Conservation (phyloP, 2,329 filamentous ascomycete species). For the Talaromyces amestolkiae region DNA sequence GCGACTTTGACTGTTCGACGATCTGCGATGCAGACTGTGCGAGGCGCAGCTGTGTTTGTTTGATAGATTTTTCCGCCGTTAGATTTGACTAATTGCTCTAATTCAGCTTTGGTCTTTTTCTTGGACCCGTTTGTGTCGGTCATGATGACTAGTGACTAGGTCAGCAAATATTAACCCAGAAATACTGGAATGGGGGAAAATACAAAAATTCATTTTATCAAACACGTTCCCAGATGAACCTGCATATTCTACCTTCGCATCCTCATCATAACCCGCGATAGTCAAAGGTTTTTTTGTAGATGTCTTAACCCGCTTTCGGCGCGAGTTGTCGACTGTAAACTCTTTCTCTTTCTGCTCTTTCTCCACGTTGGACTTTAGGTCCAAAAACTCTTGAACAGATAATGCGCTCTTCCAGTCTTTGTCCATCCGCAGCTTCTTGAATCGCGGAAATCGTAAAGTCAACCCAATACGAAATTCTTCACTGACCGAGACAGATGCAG, state of each 20-base stretch:
- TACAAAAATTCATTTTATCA: constrained; percentile 71
- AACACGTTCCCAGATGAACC: constrained; percentile 66
- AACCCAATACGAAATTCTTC: constrained; percentile 73
- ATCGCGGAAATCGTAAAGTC: constrained; percentile 87
- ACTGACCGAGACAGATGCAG: constrained; percentile 70
- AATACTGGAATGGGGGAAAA: constrained; percentile 18
- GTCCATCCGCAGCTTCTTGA: constrained; percentile 77
- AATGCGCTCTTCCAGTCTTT: constrained; percentile 79
- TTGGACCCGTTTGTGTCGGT: constrained; percentile 68
- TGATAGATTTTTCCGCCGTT: constrained; percentile 80
- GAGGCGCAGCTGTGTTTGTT: constrained; percentile 59
- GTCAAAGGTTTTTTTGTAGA: constrained; percentile 64
- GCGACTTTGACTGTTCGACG: constrained; percentile 77
- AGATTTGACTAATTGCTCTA: constrained; percentile 78
- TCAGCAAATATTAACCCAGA: background rate
- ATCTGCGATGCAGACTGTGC: constrained; percentile 74
- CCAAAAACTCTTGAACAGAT: constrained; percentile 72
- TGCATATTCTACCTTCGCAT: constrained; percentile 52
- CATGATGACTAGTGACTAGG: constrained; percentile 56
- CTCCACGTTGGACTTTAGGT: constrained; percentile 67
- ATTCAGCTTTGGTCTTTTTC: constrained; percentile 72
- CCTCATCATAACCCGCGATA: constrained; percentile 67
- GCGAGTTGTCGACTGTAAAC: constrained; percentile 66
- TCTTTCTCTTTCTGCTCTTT: constrained; percentile 69
- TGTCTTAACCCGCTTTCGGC: constrained; percentile 63